A percentile compares a stretch with the other conserved stretches of the same genome.
Conservation (phyloP, 2,329 filamentous ascomycete species). For the Fusarium secorum region DNA sequence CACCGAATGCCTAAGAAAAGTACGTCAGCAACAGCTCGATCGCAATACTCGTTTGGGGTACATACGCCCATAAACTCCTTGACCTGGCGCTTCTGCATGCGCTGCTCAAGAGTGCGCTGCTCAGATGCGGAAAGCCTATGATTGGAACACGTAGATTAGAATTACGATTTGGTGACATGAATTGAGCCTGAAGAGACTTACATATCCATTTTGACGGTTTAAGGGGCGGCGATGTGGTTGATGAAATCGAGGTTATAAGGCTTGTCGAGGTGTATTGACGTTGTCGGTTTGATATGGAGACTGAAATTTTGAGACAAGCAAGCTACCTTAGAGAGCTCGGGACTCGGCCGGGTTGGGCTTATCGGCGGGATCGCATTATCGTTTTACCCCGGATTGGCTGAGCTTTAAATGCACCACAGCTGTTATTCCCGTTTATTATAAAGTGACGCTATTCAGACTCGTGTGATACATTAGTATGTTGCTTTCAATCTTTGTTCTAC, state of each 20-base stretch:
- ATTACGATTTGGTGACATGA: not conserved
- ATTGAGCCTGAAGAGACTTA: conserved; percentile 7
- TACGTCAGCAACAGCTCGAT: not conserved
- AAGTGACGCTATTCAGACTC: not conserved
- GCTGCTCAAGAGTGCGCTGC: conserved; percentile 90
- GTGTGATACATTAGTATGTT: not conserved
- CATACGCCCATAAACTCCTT: conserved; percentile 98
- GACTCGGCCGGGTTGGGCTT: conserved; percentile 29
- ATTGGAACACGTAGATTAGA: conserved; percentile 26
- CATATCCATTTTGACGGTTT: conserved; percentile 44
- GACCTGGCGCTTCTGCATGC: conserved; percentile 98
- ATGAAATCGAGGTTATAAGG: conserved; percentile 8
- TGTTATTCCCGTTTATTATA: not conserved
- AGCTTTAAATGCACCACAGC: not conserved
- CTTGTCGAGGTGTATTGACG: conserved; percentile 23
- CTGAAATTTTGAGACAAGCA: conserved; percentile 45
- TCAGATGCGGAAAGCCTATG: conserved; percentile 74
- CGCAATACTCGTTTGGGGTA: conserved; percentile 31
- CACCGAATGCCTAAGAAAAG: conserved; percentile 46
- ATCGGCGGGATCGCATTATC: conserved; percentile 46
- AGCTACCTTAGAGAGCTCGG: conserved; percentile 9
- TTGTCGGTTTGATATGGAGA: conserved; percentile 23
- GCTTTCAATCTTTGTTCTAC: not conserved
- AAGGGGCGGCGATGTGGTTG: conserved; percentile 7
- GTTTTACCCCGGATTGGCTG: conserved; percentile 38